These are phyloP conservation scores for Lichtheimia corymbifera DNA, from an alignment of 371 early-diverging fungal species.

Conservation along the genomic window DNA sequence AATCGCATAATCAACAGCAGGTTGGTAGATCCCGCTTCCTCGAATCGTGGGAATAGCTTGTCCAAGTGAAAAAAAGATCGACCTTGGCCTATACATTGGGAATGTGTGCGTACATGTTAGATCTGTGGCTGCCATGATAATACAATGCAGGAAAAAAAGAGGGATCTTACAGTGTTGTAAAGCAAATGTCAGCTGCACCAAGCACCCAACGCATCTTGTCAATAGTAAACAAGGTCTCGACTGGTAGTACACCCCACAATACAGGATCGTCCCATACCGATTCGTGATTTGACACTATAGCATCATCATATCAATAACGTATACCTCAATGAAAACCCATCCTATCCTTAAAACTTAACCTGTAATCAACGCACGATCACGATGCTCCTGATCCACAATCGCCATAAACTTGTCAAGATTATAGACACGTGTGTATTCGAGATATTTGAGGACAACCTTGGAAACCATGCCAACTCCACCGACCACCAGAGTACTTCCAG, in stretches of 20 bases:
- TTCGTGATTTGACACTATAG: conserved; percentile 49
- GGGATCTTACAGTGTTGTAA: conserved; percentile 60
- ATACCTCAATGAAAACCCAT: neutral
- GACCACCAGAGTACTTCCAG: conserved; percentile 42
- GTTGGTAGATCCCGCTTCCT: conserved; percentile 86
- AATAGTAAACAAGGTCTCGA: conserved; percentile 45
- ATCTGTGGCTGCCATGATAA: neutral
- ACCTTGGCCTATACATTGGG: conserved; percentile 43
- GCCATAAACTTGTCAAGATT: conserved; percentile 61
- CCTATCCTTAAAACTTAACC: conserved; percentile 33
- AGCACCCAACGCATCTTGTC: conserved; percentile 78
- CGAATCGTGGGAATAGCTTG: conserved; percentile 84
- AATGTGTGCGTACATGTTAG: neutral
- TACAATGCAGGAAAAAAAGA: neutral
- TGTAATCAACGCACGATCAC: conserved; percentile 66
- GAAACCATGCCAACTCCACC: conserved; percentile 45
- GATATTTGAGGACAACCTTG: conserved; percentile 58
- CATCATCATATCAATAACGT: neutral
- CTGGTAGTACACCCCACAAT: conserved; percentile 77
- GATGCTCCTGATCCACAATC: conserved; percentile 55
- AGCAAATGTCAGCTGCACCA: conserved; percentile 87
- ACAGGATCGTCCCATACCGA: conserved; percentile 81
- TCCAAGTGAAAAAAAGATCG: conserved; percentile 76
- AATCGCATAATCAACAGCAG: conserved; percentile 78
- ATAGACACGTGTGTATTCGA: conserved; percentile 52